phyloP scores from a whole-genome alignment of 495 filamentous ascomycete species.

The Talaromyces borbonicus region DNA sequence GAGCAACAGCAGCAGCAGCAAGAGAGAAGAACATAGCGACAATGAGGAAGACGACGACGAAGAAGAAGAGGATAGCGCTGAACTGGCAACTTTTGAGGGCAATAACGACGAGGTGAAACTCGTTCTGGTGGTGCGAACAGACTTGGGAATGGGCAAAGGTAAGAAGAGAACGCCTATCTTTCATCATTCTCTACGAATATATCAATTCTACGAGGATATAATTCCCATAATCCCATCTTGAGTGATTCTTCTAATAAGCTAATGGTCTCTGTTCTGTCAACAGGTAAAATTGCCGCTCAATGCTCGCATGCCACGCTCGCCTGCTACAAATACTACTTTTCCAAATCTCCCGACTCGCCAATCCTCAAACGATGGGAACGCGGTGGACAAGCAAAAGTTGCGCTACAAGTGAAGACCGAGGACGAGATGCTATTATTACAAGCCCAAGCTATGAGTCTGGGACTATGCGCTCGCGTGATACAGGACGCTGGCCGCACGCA shows the following conservation, averaged over 20 bases:
- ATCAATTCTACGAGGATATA: background rate
- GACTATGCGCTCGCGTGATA: constrained; percentile 79
- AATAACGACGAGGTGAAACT: constrained; percentile 82
- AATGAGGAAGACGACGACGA: constrained; percentile 25
- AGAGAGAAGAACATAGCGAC: constrained; percentile 15
- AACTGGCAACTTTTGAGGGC: constrained; percentile 35
- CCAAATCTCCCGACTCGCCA: constrained; percentile 44
- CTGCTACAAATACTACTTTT: constrained; percentile 77
- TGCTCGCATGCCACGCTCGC: constrained; percentile 92
- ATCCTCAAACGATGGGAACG: constrained; percentile 81
- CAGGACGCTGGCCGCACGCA: constrained; percentile 95
- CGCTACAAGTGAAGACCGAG: constrained; percentile 71
- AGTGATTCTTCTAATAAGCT: constrained; percentile 6
- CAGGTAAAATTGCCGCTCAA: constrained; percentile 97
- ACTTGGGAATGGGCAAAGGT: constrained; percentile 96
- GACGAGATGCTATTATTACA: constrained; percentile 71
- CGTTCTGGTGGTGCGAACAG: constrained; percentile 83
- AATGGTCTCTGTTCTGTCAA: background rate
- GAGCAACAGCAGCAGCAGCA: constrained; percentile 7
- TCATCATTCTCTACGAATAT: constrained; percentile 5
- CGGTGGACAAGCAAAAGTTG: constrained; percentile 82
- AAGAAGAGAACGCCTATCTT: constrained; percentile 14
- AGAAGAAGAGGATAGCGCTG: constrained; percentile 30
- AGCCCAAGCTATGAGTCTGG: constrained; percentile 70
- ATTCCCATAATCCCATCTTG: too few relatives aligned